These are phyloP conservation scores for Willaertia magna DNA, from an alignment of 208 protist species.

Conservation along the genomic window DNA sequence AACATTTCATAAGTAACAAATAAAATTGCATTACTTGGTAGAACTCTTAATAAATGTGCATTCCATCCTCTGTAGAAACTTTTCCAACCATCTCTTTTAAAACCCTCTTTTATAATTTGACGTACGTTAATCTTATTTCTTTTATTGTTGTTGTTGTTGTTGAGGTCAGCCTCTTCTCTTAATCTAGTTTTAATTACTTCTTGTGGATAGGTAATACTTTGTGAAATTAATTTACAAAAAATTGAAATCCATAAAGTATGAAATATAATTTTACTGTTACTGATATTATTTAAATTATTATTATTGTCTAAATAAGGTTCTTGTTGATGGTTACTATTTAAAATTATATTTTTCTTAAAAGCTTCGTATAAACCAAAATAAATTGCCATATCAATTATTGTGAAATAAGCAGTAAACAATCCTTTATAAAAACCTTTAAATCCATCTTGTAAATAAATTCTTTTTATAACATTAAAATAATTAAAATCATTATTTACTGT, in stretches of 20 bases:
- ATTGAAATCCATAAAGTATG: neutral
- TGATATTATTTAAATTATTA: neutral
- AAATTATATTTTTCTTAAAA: neutral
- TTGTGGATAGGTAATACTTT: neutral
- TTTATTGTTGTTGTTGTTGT: no score
- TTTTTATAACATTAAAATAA: neutral
- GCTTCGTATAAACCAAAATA: constrained; percentile 9
- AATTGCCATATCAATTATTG: constrained; percentile 1
- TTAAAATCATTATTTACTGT: no score
- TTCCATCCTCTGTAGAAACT: neutral
- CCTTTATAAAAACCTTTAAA: constrained; percentile 9
- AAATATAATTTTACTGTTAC: neutral
- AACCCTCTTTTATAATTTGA: no score
- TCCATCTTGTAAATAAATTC: constrained; percentile 1
- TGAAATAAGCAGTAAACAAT: neutral
- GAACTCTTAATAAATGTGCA: neutral
- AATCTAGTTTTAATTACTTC: constrained; percentile 1
- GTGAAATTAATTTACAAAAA: neutral
- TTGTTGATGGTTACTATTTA: neutral
- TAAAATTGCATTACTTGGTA: neutral
- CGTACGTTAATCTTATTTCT: neutral
- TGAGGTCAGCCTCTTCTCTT: neutral
- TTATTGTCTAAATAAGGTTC: neutral
- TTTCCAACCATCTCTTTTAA: neutral
- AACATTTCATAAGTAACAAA: neutral